Conservation (phyloP, 1,139 yeast species). For the Taphrina wiesneri region DNA sequence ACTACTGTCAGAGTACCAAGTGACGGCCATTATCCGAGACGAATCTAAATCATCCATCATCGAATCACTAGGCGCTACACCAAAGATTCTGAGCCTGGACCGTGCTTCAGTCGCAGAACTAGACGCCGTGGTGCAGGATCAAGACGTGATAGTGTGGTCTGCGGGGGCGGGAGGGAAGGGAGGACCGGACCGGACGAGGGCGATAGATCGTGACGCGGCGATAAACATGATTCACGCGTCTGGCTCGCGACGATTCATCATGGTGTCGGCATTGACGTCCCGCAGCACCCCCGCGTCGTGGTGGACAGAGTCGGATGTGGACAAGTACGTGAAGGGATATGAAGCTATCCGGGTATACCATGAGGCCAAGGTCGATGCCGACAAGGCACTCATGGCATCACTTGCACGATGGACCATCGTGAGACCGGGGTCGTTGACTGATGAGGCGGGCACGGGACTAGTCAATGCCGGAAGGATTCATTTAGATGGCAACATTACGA, state of each 20-base stretch:
- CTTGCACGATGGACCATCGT: constrained; percentile 56
- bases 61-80: constrained; percentile 47
- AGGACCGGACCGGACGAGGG: constrained; percentile 51
- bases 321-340: constrained; percentile 46
- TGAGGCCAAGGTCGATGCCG: constrained; percentile 61
- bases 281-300: not conserved
- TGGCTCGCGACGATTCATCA: constrained; percentile 49
- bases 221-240: constrained; percentile 60
- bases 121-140: constrained; percentile 50
- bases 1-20: constrained; percentile 44
- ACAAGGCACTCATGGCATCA: constrained; percentile 49
- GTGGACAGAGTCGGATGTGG: constrained; percentile 52
- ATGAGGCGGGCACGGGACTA: constrained; percentile 50
- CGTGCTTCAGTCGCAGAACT: constrained; percentile 50
- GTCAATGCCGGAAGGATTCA: constrained; percentile 39
- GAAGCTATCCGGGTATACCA: constrained; percentile 50
- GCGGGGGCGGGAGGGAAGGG: constrained; percentile 66
- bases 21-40: constrained; percentile 55
- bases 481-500: constrained; percentile 7
- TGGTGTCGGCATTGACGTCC: constrained; percentile 57
- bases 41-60: constrained; percentile 51
- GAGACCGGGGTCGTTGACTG: constrained; percentile 53
- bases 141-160: constrained; percentile 60
- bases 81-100: constrained; percentile 49
- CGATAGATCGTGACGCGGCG: constrained; percentile 65